Conservation (phyloP, 1,139 yeast species). For the Candida tetrigidarum region DNA sequence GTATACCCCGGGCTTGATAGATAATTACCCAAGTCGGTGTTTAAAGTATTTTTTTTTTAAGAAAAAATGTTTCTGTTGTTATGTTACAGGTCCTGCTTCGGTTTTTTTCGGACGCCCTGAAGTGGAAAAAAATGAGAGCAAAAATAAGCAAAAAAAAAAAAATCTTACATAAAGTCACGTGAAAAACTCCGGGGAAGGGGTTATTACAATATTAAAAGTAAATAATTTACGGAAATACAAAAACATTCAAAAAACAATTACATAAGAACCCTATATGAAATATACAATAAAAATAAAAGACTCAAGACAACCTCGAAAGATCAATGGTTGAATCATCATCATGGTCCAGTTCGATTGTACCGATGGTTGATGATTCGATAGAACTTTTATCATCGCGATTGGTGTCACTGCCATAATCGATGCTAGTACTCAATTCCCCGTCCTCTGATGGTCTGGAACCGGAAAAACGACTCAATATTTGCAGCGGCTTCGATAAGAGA, state of each 20-base stretch:
- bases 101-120: constrained; percentile 1
- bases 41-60: too few species aligned
- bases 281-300: neutral
- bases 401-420: constrained; percentile 23
- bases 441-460: constrained; percentile 1
- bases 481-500: constrained; percentile 29
- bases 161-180: neutral
- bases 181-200: constrained; percentile 4
- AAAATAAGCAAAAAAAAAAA: constrained; percentile 1
- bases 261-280: neutral
- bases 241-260: neutral
- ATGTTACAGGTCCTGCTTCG: neutral
- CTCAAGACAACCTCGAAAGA: constrained; percentile 1
- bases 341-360: constrained; percentile 6
- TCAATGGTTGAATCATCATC: constrained; percentile 15
- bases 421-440: constrained; percentile 29
- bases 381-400: constrained; percentile 11
- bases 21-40: too few species aligned
- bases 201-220: neutral
- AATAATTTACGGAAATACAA: too few species aligned
- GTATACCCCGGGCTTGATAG: too few species aligned
- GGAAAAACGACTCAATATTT: constrained; percentile 27
- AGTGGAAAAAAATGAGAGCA: neutral
- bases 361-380: constrained; percentile 10
- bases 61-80: too few species aligned